Evolutionary conservation across 129 eudicot genomes (phyloP).

Genomic region (Logfia minima): DNA sequence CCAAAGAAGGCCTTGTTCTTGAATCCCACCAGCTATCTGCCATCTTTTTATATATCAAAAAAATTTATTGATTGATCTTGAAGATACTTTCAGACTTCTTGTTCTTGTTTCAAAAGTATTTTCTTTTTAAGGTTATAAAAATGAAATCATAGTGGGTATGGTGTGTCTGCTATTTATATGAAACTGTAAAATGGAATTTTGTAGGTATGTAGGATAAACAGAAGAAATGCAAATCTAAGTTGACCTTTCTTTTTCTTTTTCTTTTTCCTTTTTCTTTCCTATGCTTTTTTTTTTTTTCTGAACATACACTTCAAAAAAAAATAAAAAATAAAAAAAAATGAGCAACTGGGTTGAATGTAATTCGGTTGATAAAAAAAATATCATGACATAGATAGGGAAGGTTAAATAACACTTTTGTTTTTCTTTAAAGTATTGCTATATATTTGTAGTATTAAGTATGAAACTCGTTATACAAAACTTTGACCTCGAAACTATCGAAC

Average conservation of each 20-base stretch:
- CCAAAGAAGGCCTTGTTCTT: conserved; percentile 50
- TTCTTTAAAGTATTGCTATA: background rate
- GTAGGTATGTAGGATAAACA: conserved; percentile 27
- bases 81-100: conserved; percentile 25
- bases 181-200: conserved; percentile 26
- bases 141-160: conserved; percentile 48
- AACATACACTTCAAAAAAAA: too few species aligned
- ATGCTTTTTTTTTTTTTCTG: too few species aligned
- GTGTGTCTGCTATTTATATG: conserved; percentile 62
- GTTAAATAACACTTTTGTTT: background rate
- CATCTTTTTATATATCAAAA: conserved; percentile 33
- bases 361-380: background rate
- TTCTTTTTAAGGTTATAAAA: conserved; percentile 24
- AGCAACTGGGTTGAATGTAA: background rate
- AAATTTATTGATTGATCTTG: conserved; percentile 27
- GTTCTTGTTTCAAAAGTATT: background rate
- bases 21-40: conserved; percentile 86
- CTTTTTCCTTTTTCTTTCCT: background rate
- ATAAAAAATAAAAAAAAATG: too few species aligned
- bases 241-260: conserved; percentile 39
- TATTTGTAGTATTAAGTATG: too few species aligned
- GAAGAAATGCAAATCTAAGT: conserved; percentile 43
- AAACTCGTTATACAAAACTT: too few species aligned
- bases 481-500: too few species aligned
- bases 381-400: background rate